Conservation (phyloP, 2,329 filamentous ascomycete species). For the Fusarium illudens region DNA sequence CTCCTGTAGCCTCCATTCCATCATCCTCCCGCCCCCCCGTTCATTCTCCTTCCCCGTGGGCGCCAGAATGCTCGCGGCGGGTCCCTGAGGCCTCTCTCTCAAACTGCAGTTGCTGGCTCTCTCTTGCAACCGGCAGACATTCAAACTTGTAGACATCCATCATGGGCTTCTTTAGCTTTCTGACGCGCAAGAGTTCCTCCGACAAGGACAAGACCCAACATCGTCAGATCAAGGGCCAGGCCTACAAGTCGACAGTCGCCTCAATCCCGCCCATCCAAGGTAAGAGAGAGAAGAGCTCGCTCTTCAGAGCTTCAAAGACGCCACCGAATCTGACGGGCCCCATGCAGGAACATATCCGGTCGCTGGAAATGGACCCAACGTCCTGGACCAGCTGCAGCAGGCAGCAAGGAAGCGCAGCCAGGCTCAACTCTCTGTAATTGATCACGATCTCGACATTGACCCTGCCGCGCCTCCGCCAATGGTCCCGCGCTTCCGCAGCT, state of each 20-base stretch:
- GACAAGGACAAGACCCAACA: slow-evolving; percentile 10
- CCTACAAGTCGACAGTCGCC: slow-evolving; percentile 39
- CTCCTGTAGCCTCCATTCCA: neutral
- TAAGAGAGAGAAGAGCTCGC: no score
- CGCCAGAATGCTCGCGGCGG: slow-evolving; percentile 29
- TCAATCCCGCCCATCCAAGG: slow-evolving; percentile 39
- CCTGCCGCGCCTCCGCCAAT: slow-evolving; percentile 28
- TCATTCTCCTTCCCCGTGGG: slow-evolving; percentile 1
- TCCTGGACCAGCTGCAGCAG: slow-evolving; percentile 39
- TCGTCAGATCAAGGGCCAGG: slow-evolving; percentile 35
- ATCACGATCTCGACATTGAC: slow-evolving; percentile 2
- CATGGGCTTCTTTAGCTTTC: slow-evolving; percentile 42
- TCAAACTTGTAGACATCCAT: slow-evolving; percentile 3
- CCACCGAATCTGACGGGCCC: neutral
- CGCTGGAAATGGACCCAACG: slow-evolving; percentile 39
- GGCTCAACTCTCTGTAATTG: slow-evolving; percentile 28
- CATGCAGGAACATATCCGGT: slow-evolving; percentile 39
- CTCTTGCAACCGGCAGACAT: neutral
- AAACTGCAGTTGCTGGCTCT: neutral
- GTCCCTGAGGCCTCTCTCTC: slow-evolving; percentile 26
- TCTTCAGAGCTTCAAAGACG: neutral
- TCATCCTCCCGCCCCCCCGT: neutral
- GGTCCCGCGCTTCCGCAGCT: slow-evolving; percentile 26
- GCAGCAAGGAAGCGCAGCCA: slow-evolving; percentile 40
- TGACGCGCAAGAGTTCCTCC: slow-evolving; percentile 29